Percentiles rank a stretch among this genome's conserved stretches.
phyloP scores from a whole-genome alignment of 148 eudicot species.

The Amaranthus palmeri region DNA sequence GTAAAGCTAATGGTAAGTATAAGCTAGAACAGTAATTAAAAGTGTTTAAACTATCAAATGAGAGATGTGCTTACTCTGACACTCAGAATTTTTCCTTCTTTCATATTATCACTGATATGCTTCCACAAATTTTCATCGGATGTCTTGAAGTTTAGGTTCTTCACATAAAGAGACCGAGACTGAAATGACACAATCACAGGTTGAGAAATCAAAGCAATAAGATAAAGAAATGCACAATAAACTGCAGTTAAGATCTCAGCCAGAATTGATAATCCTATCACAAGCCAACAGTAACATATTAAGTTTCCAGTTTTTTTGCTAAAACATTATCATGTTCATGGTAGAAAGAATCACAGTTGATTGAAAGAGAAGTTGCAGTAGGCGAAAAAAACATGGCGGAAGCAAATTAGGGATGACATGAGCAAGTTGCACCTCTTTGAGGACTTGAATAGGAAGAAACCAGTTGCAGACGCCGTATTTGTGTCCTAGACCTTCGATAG shows the following conservation, averaged over 20 bases:
- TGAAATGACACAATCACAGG: conserved; percentile 34
- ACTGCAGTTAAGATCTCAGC: neutral
- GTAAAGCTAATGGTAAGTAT: neutral
- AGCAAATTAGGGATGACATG: too few relatives aligned
- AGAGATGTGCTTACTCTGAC: conserved; percentile 51
- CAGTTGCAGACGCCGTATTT: too few relatives aligned
- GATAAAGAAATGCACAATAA: neutral
- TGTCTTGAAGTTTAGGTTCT: conserved; percentile 91
- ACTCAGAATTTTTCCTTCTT: conserved; percentile 65
- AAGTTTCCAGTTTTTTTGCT: too few relatives aligned
- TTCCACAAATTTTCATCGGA: conserved; percentile 61
- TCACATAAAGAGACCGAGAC: conserved; percentile 85
- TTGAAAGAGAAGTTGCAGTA: too few relatives aligned
- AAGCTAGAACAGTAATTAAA: conserved; percentile 1
- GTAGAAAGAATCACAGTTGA: too few relatives aligned
- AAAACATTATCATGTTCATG: too few relatives aligned
- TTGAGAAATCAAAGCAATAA: neutral
- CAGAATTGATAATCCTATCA: neutral
- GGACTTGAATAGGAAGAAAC: too few relatives aligned
- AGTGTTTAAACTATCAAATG: neutral
- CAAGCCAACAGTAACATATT: neutral
- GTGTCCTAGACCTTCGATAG: too few relatives aligned
- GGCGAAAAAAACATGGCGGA: too few relatives aligned
- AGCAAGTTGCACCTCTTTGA: too few relatives aligned
- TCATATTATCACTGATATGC: conserved; percentile 62